Conservation (phyloP, 192 early-diverging fungal genomes). For the Linnemannia zychae region DNA sequence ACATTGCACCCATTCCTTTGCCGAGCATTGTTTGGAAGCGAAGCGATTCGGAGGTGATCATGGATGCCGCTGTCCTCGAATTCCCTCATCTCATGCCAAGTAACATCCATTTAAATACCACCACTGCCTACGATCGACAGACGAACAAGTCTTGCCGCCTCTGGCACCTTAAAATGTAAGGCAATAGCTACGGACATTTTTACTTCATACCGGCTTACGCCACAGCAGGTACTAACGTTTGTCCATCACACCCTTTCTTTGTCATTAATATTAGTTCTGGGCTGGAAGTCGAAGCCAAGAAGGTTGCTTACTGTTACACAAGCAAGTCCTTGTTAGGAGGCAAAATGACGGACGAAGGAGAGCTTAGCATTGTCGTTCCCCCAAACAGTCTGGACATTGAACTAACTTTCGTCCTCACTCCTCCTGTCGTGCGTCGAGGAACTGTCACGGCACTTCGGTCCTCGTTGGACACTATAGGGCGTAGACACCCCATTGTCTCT, state of each 20-base stretch:
- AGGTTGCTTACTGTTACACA: constrained; percentile 11
- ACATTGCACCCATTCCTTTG: constrained; percentile 24
- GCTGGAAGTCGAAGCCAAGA: constrained; percentile 19
- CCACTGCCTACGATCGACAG: constrained; percentile 17
- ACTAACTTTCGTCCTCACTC: constrained; percentile 2
- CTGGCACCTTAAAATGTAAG: constrained; percentile 41
- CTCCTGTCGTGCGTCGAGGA: neutral
- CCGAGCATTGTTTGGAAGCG: constrained; percentile 34
- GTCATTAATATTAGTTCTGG: constrained; percentile 5
- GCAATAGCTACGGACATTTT: neutral
- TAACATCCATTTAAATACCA: constrained; percentile 27
- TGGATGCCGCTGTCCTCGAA: constrained; percentile 23
- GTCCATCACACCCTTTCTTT: neutral
- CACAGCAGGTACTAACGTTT: neutral
- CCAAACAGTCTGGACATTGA: constrained; percentile 38
- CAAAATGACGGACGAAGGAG: constrained; percentile 24
- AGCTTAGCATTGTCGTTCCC: constrained; percentile 24
- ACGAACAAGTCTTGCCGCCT: constrained; percentile 7
- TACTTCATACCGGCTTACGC: neutral
- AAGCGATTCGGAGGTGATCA: constrained; percentile 9
- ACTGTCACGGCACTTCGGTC: neutral
- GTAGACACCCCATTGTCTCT: neutral
- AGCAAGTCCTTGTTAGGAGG: neutral
- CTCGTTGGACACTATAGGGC: neutral
- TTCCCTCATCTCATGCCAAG: constrained; percentile 35